These are phyloP conservation scores for Yamadazyma membranifaciens DNA, from an alignment of 1,139 yeast species.

Conservation along the genomic window DNA sequence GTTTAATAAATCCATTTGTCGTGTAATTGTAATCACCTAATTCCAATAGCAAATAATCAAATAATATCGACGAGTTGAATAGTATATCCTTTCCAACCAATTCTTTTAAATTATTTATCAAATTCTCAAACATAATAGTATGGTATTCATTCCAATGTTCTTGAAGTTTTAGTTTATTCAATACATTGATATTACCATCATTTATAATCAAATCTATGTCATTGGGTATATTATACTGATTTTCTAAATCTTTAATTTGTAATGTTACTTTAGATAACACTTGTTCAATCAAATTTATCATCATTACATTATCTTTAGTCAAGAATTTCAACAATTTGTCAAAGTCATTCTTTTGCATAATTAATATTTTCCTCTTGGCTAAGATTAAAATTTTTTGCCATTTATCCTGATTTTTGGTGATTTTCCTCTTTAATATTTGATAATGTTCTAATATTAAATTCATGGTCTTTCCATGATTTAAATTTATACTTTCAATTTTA, in stretches of 20 bases:
- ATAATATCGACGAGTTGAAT: constrained; percentile 52
- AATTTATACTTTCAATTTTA: constrained; percentile 28
- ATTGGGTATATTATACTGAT: constrained; percentile 43
- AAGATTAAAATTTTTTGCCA: constrained; percentile 50
- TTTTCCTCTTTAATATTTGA: constrained; percentile 32
- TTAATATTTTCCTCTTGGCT: constrained; percentile 56
- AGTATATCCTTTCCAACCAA: constrained; percentile 53
- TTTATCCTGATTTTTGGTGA: constrained; percentile 44
- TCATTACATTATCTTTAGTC: constrained; percentile 5
- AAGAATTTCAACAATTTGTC: constrained; percentile 22
- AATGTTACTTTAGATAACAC: constrained; percentile 26
- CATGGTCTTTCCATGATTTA: constrained; percentile 33
- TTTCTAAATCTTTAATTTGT: constrained; percentile 53
- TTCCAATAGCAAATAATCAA: constrained; percentile 37
- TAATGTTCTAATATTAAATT: constrained; percentile 40
- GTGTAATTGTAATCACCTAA: constrained; percentile 23
- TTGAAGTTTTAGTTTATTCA: constrained; percentile 45
- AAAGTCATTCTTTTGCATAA: constrained; percentile 42
- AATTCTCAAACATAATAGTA: constrained; percentile 37
- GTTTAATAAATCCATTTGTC: constrained; percentile 16
- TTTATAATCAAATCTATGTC: constrained; percentile 52
- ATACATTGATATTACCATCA: constrained; percentile 41
- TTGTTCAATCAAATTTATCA: constrained; percentile 25
- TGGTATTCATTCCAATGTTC: constrained; percentile 56
- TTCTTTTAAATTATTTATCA: constrained; percentile 42